These are phyloP conservation scores for Gynochthodes officinalis DNA, from an alignment of 257 asterid species.

Conservation along the genomic window DNA sequence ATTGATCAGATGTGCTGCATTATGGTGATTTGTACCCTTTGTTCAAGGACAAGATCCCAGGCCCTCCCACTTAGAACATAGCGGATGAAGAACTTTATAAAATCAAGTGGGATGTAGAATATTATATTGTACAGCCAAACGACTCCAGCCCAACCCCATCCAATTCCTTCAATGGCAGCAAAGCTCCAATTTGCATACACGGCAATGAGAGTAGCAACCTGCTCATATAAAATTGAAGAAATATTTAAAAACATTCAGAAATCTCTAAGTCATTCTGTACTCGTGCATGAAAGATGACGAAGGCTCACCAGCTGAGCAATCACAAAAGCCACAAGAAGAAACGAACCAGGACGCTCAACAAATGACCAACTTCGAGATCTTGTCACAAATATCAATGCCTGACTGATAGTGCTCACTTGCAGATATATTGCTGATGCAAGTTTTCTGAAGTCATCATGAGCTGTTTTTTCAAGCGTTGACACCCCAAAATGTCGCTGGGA, in stretches of 20 bases:
- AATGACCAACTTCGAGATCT: slow-evolving; percentile 94
- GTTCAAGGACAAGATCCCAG: slow-evolving; percentile 97
- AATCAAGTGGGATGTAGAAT: slow-evolving; percentile 79
- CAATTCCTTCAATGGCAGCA: slow-evolving; percentile 96
- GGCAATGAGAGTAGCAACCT: slow-evolving; percentile 94
- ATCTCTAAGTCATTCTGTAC: not conserved
- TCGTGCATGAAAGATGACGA: not conserved
- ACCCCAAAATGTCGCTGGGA: slow-evolving; percentile 76
- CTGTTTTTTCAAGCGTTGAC: slow-evolving; percentile 83
- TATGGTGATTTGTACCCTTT: slow-evolving; percentile 48
- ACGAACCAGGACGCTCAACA: slow-evolving; percentile 87
- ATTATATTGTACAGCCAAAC: slow-evolving; percentile 89
- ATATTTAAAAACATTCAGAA: not conserved
- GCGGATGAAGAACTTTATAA: slow-evolving; percentile 72
- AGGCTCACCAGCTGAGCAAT: slow-evolving; percentile 75
- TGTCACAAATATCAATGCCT: slow-evolving; percentile 92
- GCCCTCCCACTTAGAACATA: slow-evolving; percentile 93
- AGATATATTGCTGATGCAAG: slow-evolving; percentile 96
- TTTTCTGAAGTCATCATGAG: slow-evolving; percentile 88
- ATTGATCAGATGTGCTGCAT: not conserved
- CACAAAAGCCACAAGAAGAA: slow-evolving; percentile 75
- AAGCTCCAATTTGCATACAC: slow-evolving; percentile 94
- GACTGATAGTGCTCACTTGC: slow-evolving; percentile 97
- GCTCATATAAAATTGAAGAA: slow-evolving; percentile 4
- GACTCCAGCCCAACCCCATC: slow-evolving; percentile 99